Evolutionary conservation across 1,284 basidiomycete genomes (phyloP), one percentile per base, ranked within the genome.

Genomic region (Phlebopus sp.): DNA sequence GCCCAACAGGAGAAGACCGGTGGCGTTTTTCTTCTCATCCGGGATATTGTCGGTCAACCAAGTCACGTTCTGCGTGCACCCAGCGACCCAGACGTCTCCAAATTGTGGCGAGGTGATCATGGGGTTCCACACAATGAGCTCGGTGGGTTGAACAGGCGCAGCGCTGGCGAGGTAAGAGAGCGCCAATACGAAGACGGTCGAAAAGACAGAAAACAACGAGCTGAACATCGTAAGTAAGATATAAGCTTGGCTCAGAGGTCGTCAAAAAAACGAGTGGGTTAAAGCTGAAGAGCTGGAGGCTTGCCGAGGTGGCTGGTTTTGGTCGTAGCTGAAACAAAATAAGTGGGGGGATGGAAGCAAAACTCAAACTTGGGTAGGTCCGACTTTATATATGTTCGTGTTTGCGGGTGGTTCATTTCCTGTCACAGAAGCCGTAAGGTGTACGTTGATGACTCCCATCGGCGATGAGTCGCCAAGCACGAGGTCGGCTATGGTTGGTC

Each of bases 51-150:
- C 38, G 14, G 63, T 62, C 52, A 63, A 64, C 77, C 77, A 79
- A 42, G 64, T 68, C 49, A 78, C 69, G 17, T 59, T 65, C 55
- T 76, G 71, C 19, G 37, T 57, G 5, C 69, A 62, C 19, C 73
- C 73, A 44, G 59, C 57, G 8, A 56, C 44, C 76, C 75, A 79
- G 13, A 57, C 48, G 10, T 43, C 55, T 13, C 54, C 52, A n/a
- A 54, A 52, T 10, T 47, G 56, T 9, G 76, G 76, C 8, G 58
- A 61, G 11, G 68, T 76, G 58, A 80, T 72, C 15, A 52, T 49
- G 0, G 78, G 77, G 53, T 67, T 68, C 64, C 68, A 69, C 43
- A 78, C 75, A 42, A 72, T 64, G 57, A 67, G 59, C 43, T 65
- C 47, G 31, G 62, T 55, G 17, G 62, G 57, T 13, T 59, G 43